Evolutionary conservation across 768 basidiomycete genomes (phyloP).

Genomic region (Infundibulicybe gibba): DNA sequence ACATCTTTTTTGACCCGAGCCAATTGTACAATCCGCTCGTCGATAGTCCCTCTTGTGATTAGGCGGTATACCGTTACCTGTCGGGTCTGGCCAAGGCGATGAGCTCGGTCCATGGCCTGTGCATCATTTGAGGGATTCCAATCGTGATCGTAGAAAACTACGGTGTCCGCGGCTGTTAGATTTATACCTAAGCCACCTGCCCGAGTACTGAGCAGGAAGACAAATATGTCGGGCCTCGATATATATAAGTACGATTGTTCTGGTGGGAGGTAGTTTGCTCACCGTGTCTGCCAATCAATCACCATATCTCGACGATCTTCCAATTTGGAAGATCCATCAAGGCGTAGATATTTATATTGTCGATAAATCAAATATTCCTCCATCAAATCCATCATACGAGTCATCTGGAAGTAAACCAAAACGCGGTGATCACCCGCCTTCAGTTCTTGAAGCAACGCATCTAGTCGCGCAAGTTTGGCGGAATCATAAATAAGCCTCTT

Average conservation of each 20-base stretch:
- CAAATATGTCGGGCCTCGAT: conserved; percentile 80
- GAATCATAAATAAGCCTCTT: conserved; percentile 96
- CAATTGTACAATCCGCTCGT: conserved; percentile 95
- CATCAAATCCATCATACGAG: conserved; percentile 98
- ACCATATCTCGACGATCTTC: conserved; percentile 99
- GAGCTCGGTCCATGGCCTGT: conserved; percentile 97
- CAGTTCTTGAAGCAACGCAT: conserved; percentile 85
- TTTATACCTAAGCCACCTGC: conserved; percentile 98
- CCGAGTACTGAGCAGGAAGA: conserved; percentile 88
- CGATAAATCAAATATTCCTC: conserved; percentile 97
- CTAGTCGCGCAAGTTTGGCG: conserved; percentile 90
- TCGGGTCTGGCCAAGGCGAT: conserved; percentile 93
- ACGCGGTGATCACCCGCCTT: conserved; percentile 93
- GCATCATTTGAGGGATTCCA: conserved; percentile 99
- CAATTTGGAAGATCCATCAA: conserved; percentile 92
- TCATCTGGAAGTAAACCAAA: conserved; percentile 99
- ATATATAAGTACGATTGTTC: background rate
- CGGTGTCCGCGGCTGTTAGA: conserved; percentile 92
- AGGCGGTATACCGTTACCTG: conserved; percentile 96
- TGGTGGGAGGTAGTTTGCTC: conserved; percentile 13
- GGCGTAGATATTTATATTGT: conserved; percentile 90
- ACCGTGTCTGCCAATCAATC: conserved; percentile 98
- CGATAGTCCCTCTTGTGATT: conserved; percentile 91
- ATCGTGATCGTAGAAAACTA: conserved; percentile 92
- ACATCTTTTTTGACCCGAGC: conserved; percentile 98